A percentile compares a stretch with the other conserved stretches of the same genome.
These are phyloP conservation scores for Hamamelis virginiana DNA, from an alignment of 164 flowering plant species.

Conservation along the genomic window DNA sequence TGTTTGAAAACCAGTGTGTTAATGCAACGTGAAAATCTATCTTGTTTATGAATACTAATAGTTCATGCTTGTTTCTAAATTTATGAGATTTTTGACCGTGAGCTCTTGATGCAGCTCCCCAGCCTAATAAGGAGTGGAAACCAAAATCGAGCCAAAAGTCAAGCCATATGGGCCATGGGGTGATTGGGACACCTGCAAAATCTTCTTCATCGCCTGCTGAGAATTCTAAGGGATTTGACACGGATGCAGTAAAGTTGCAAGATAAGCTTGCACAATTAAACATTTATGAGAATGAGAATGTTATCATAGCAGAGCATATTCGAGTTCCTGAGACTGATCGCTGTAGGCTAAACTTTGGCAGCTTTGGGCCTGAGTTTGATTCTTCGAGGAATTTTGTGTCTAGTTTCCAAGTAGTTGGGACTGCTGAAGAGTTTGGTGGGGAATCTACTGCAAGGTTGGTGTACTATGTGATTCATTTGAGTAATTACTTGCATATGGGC, in stretches of 20 bases:
- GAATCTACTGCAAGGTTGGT: constrained; percentile 62
- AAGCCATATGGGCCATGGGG: constrained; percentile 39
- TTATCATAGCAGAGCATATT: constrained; percentile 84
- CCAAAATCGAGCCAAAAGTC: constrained; percentile 77
- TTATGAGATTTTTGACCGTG: background rate
- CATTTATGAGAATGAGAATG: constrained; percentile 64
- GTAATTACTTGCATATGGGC: background rate
- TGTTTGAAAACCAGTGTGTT: background rate
- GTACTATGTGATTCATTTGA: background rate
- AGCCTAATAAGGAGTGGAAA: constrained; percentile 84
- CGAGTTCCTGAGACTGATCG: constrained; percentile 84
- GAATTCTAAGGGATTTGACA: constrained; percentile 33
- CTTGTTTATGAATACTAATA: background rate
- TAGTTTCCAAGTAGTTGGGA: constrained; percentile 31
- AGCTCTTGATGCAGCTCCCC: constrained; percentile 44
- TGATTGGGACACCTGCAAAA: constrained; percentile 49
- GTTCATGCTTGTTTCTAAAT: background rate
- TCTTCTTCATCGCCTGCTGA: constrained; percentile 43
- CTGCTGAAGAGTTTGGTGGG: constrained; percentile 35
- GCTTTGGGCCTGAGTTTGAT: constrained; percentile 67
- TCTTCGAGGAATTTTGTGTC: constrained; percentile 29
- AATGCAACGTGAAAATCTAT: background rate
- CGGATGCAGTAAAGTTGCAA: constrained; percentile 43
- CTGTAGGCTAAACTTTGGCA: constrained; percentile 74
- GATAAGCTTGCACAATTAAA: constrained; percentile 52